Evolutionary conservation across 2,329 filamentous ascomycete genomes (phyloP).

Genomic region (Daldinia eschscholtzii): DNA sequence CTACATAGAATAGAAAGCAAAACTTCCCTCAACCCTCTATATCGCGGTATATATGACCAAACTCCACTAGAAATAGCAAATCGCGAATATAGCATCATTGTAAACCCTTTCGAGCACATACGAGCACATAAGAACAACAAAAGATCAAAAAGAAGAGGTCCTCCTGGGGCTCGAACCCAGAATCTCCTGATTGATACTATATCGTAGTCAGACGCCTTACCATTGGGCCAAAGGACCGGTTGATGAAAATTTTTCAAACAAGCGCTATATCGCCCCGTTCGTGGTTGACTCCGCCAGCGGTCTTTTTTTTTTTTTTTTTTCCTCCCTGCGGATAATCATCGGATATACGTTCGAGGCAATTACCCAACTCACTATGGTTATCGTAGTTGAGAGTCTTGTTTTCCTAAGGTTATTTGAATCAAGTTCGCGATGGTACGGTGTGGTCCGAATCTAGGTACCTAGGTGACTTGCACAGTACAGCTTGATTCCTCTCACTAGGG

Average conservation of each 20-base stretch:
- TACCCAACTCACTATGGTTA: neutral
- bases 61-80: neutral
- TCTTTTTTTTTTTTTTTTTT: constrained; percentile 3
- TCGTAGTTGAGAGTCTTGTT: neutral
- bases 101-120: no score
- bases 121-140: neutral
- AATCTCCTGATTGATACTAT: constrained; percentile 35
- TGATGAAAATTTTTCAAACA: constrained; percentile 9
- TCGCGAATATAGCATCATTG: neutral
- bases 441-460: no score
- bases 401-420: neutral
- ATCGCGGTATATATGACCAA: neutral
- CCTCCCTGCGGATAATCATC: neutral
- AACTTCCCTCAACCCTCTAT: no score
- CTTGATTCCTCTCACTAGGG: neutral
- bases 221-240: constrained; percentile 41
- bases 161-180: constrained; percentile 39
- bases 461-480: neutral
- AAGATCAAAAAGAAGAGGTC: constrained; percentile 23
- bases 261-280: constrained; percentile 11
- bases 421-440: neutral
- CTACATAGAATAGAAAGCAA: no score
- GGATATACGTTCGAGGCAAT: neutral
- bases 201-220: constrained; percentile 40
- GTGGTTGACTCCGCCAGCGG: neutral